A percentile compares a stretch with the other conserved stretches of the same genome.
Conservation (phyloP, 495 filamentous ascomycete genomes). For the Tuber umbilicatum region DNA sequence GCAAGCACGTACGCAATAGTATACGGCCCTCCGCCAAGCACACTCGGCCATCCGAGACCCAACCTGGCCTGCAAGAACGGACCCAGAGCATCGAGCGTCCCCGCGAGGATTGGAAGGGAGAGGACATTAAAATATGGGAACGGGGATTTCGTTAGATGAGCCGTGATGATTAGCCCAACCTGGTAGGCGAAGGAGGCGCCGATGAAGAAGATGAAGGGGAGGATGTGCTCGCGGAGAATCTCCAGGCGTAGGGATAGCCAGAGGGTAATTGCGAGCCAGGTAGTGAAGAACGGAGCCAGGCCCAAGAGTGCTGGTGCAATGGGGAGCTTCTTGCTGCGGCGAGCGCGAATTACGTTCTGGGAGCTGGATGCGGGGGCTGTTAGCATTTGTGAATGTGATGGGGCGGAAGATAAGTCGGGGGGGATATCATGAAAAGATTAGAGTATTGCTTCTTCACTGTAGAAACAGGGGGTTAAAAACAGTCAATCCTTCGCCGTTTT, state of each 20-base stretch:
- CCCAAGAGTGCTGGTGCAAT: slow-evolving; percentile 68
- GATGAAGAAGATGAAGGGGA: slow-evolving; percentile 80
- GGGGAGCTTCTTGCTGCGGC: slow-evolving; percentile 63
- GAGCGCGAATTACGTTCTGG: slow-evolving; percentile 72
- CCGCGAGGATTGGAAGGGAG: slow-evolving; percentile 59
- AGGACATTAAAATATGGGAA: slow-evolving; percentile 88
- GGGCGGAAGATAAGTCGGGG: not conserved
- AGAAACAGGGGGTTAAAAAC: slow-evolving; percentile 35
- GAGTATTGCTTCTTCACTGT: slow-evolving; percentile 34
- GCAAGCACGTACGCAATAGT: slow-evolving; percentile 80
- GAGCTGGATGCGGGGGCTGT: slow-evolving; percentile 49
- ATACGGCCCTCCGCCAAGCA: slow-evolving; percentile 65
- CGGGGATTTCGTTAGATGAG: slow-evolving; percentile 72
- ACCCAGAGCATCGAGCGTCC: slow-evolving; percentile 70
- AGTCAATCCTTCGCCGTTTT: slow-evolving; percentile 28
- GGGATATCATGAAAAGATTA: slow-evolving; percentile 33
- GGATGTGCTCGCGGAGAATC: slow-evolving; percentile 70
- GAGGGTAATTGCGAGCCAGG: slow-evolving; percentile 65
- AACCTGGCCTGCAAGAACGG: slow-evolving; percentile 54
- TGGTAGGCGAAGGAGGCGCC: slow-evolving; percentile 87
- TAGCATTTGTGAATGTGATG: slow-evolving; percentile 3
- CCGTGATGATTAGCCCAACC: slow-evolving; percentile 90
- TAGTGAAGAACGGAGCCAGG: slow-evolving; percentile 66
- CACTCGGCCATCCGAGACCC: slow-evolving; percentile 72
- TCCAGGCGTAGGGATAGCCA: slow-evolving; percentile 79